Percentiles rank a stretch among this genome's conserved stretches.
Evolutionary conservation across 345 rosid genomes (phyloP).

Genomic region (Dipteronia dyeriana): DNA sequence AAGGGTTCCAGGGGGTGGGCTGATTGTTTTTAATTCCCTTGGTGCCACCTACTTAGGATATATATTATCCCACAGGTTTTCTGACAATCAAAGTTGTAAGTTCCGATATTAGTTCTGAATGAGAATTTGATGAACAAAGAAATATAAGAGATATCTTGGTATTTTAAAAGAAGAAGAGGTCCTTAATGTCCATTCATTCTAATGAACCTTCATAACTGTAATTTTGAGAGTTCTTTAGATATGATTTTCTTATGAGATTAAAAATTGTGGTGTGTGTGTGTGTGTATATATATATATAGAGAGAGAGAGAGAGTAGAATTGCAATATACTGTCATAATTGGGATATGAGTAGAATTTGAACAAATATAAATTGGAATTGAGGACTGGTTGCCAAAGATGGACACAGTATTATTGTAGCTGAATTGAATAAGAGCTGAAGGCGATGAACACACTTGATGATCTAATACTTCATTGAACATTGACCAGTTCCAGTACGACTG

Average conservation of each 20-base stretch:
- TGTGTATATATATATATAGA: background rate
- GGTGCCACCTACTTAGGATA: background rate
- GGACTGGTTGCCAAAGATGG: background rate
- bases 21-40: background rate
- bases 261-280: background rate
- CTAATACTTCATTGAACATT: conserved; percentile 21
- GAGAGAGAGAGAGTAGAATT: background rate
- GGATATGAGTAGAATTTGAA: background rate
- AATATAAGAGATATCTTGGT: background rate
- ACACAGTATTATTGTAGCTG: background rate
- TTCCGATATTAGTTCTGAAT: background rate
- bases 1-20: background rate
- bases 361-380: background rate
- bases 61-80: background rate
- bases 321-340: background rate
- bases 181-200: background rate
- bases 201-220: background rate
- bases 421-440: background rate
- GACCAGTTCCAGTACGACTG: conserved; percentile 46
- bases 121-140: background rate
- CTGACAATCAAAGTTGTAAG: background rate
- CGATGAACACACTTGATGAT: background rate
- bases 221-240: background rate
- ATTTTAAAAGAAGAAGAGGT: background rate
- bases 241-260: background rate